These are phyloP conservation scores for Zymoseptoria crescenta DNA, from an alignment of 2,329 filamentous ascomycete species.

Conservation along the genomic window DNA sequence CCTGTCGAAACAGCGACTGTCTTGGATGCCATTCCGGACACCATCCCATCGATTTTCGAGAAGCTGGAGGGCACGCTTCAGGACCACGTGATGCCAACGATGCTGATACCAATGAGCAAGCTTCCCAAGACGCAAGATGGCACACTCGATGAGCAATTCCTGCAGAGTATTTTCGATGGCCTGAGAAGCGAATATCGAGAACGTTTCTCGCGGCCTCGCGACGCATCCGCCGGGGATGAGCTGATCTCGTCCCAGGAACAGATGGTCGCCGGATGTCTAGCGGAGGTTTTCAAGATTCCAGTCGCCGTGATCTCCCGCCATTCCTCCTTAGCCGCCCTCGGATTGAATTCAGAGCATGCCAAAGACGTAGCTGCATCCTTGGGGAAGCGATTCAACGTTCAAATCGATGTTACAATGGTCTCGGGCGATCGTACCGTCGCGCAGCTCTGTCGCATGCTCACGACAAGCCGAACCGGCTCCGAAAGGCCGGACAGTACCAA, in stretches of 20 bases:
- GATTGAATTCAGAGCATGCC: slow-evolving; percentile 45
- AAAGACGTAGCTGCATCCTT: slow-evolving; percentile 63
- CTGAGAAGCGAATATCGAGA: slow-evolving; percentile 44
- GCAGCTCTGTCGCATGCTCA: slow-evolving; percentile 39
- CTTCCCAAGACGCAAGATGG: slow-evolving; percentile 68
- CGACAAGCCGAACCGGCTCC: not conserved
- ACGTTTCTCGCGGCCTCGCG: slow-evolving; percentile 27
- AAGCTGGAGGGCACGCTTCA: slow-evolving; percentile 53
- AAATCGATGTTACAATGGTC: slow-evolving; percentile 59
- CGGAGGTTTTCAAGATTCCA: slow-evolving; percentile 42
- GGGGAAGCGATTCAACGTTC: slow-evolving; percentile 38
- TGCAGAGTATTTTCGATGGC: slow-evolving; percentile 43
- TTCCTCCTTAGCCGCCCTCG: slow-evolving; percentile 69
- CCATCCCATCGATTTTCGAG: slow-evolving; percentile 42
- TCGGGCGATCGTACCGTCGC: slow-evolving; percentile 61
- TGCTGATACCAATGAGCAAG: slow-evolving; percentile 59
- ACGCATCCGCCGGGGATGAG: slow-evolving; percentile 29
- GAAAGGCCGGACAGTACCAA: not conserved
- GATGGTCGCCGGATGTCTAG: slow-evolving; percentile 49
- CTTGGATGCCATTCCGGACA: not conserved
- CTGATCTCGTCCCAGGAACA: slow-evolving; percentile 51
- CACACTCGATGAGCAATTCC: slow-evolving; percentile 57
- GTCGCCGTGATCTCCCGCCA: slow-evolving; percentile 48
- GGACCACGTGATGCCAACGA: slow-evolving; percentile 70
- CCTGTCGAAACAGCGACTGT: not conserved